phyloP scores from a whole-genome alignment of 768 basidiomycete species.

The Cubamyces sp. region DNA sequence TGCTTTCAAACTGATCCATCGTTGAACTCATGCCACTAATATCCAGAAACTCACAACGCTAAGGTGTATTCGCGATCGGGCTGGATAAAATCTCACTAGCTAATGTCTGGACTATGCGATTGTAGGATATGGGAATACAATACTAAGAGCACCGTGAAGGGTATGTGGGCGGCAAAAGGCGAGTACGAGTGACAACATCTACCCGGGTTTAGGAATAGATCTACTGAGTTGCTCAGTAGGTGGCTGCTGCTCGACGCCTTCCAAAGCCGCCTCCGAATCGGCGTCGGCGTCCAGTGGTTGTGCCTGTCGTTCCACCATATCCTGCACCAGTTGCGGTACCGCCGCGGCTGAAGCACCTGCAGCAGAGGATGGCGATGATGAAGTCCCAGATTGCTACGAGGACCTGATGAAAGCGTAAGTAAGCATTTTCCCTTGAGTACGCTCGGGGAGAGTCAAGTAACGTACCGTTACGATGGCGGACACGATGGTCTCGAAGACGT shows the following conservation, averaged over 20 bases:
- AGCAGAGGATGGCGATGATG: slow-evolving; percentile 47
- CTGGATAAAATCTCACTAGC: too few relatives aligned
- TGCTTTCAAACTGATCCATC: too few relatives aligned
- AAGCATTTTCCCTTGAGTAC: too few relatives aligned
- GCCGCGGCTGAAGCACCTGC: slow-evolving; percentile 34
- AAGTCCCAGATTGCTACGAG: slow-evolving; percentile 63
- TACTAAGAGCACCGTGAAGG: too few relatives aligned
- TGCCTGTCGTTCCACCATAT: background rate
- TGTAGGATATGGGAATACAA: too few relatives aligned
- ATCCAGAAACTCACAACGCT: too few relatives aligned
- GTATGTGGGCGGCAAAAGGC: background rate
- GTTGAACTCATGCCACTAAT: too few relatives aligned
- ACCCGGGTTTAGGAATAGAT: too few relatives aligned
- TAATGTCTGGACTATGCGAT: too few relatives aligned
- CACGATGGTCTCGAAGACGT: slow-evolving; percentile 57
- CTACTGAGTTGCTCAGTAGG: background rate
- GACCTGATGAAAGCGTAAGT: slow-evolving; percentile 41
- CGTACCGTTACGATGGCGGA: slow-evolving; percentile 55
- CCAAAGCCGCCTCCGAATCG: slow-evolving; percentile 11
- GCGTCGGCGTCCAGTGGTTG: slow-evolving; percentile 3
- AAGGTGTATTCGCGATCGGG: too few relatives aligned
- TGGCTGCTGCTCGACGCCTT: slow-evolving; percentile 3
- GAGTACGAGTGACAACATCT: too few relatives aligned
- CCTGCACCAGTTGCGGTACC: background rate
- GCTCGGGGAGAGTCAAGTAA: slow-evolving; percentile 3